Evolutionary conservation across 139 green algal species (phyloP), one percentile per base, ranked within the genome.

Genomic region (Chlorella vulgaris): DNA sequence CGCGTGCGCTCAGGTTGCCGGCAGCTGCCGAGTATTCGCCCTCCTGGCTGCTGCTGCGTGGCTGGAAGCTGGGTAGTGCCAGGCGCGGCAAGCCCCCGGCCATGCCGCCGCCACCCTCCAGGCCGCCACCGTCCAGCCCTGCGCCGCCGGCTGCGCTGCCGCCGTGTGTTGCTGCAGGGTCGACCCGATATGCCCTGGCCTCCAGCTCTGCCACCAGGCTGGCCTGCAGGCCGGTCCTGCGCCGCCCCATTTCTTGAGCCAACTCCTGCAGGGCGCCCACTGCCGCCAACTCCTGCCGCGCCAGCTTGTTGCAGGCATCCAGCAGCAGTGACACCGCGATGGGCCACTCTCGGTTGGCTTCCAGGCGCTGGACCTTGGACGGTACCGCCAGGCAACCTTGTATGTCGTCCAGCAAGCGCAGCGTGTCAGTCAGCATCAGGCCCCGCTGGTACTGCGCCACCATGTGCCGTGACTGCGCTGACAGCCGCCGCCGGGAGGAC

Each of bases 401-500:
- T 2, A 96, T 84, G 83, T 94, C 90, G 36, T 83, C 76, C 78
- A 96, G 86, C 79, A 97, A 88, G n/a, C 80, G 61, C 28, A 91
- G 78, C 24, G 87, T 93, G 28, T 90, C 81, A 18, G 82, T 80
- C 65, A 96, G 69, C 36, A 78, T 84, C 22, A 92, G 42, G 63
- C 88, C 86, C 21, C 89, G 89, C 47, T 85, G 87, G 90, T 93
- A 97, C 86, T 93, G 88, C 58, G 92, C 39, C 31, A 89, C 86
- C 76, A 96, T 76, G 69, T 74, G 81, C 21, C 85, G 80, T 1
- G 89, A 90, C 43, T 95, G 88, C 2, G 87, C 79, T 10, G 78
- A 85, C 36, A 97, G 83, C 80, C 91, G 91, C 63, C 86, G 81
- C 68, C 69, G 85, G 1, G 87, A 81, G 28, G 93, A 85, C 40